phyloP scores from a whole-genome alignment of 139 green algal genomes.

The Chlamydomonas schloesseri region DNA sequence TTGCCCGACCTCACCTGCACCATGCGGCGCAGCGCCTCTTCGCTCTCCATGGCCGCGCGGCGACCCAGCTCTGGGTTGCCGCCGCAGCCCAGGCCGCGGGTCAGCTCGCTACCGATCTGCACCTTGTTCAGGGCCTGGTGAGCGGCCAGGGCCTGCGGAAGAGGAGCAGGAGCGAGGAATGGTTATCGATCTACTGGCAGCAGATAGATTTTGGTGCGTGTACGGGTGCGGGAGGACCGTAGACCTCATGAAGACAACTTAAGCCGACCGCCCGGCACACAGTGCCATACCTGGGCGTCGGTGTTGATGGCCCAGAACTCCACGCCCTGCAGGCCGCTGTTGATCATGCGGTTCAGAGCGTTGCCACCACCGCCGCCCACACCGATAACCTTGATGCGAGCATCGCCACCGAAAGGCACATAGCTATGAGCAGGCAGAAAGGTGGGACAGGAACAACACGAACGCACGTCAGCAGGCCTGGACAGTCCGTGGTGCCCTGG shows the following conservation, averaged over 20 bases:
- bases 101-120: constrained; percentile 93
- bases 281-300: constrained; percentile 69
- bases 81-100: constrained; percentile 91
- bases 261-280: no score
- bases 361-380: constrained; percentile 96
- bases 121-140: constrained; percentile 89
- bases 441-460: no score
- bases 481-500: no score
- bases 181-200: no score
- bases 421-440: neutral
- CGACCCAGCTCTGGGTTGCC: constrained; percentile 93
- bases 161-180: no score
- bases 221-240: no score
- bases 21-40: constrained; percentile 78
- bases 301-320: constrained; percentile 97
- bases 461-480: no score
- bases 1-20: constrained; percentile 38
- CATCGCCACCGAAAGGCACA: constrained; percentile 63
- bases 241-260: no score
- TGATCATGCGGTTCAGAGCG: constrained; percentile 98
- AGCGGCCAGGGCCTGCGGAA: constrained; percentile 87
- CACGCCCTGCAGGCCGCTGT: constrained; percentile 89
- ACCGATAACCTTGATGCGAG: constrained; percentile 94
- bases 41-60: constrained; percentile 89
- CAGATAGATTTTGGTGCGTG: no score